Evolutionary conservation across 352 stramenopile species (phyloP), one percentile per base, ranked within the genome.

Genomic region (Phytophthora hybrid): DNA sequence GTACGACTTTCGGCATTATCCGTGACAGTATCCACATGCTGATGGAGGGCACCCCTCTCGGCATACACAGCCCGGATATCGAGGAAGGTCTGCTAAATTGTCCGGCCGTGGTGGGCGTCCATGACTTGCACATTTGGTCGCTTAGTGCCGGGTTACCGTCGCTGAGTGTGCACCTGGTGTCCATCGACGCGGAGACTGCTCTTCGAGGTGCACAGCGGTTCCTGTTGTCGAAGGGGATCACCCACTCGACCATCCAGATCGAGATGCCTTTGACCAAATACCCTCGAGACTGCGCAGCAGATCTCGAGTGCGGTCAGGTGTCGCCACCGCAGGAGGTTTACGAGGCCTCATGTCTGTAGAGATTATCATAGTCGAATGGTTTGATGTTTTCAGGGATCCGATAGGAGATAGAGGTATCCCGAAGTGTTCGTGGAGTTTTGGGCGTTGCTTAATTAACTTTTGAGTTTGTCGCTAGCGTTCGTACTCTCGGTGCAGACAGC

Each of bases 91-190:
- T 99, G 55, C 71, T 64, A n/a, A 63, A 34, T 26, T 86, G 98
- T 51, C 44, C 78, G 14, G 84, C 88, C 3, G 94, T 99, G 3
- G 65, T 82, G 2, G 85, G 97, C 64, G 92, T 99, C 7, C 97
- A 99, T 80, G 95, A 99, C 77, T 80, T 99, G 58, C 97, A 99
- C 84, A 97, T 99, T 69, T 99, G 98, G 98, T 95, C 81, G 53
- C 91, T 99, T 57, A 98, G 90, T 32, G 86, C 97, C 10, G 94
- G 95, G 1, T 64, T 93, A 41, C 80, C 83, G 8, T 89, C 90
- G 23, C 78, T 99, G 29, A 98, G 89, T 66, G 95, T 99, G 18
- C 97, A 99, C 75, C 77, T 98, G 56, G 70, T 91, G 32, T 88
- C 78, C 51, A 73, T 79, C n/a, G 72, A 91, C 34, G 65, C 69